Base-by-base conservation (phyloP, 2,329 filamentous ascomycete species). In the Ilyonectria destructans region DNA sequence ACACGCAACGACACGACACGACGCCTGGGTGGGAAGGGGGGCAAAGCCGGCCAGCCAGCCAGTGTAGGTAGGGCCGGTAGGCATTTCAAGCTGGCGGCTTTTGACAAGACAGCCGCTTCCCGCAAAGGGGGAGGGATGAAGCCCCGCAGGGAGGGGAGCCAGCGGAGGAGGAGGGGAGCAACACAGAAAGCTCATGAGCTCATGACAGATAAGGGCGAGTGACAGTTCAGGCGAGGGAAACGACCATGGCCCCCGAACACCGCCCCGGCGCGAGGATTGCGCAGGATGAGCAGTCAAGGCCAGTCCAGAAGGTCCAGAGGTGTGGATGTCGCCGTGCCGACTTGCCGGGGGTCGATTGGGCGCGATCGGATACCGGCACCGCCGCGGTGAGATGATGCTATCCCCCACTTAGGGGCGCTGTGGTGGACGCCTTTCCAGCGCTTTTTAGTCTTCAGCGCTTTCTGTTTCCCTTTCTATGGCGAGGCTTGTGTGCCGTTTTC, bases 341-440 rank as follows among this genome's bases (percentile, higher is more conserved):
- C 74, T 74, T 76, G 72, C 74, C 74, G 74, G 74, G 49, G 74
- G 71, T 76, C 72, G 67, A 76, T 75, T 76, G 74, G 74, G 65
- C 54, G 69, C 70, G 71, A 75, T 76, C 74, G 74, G 74, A 74
- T 76, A 76, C 70, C 74, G 74, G 74, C 74, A 76, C 74, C 37
- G 68, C 68, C 74, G 74, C 74, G 74, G 74, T 76, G 72, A 76
- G 74, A 74, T 75, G 74, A 75, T 74, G 69, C 72, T 74, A 43
- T 61, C 61, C 67, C 55, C 72, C 73, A 73, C 73, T 73, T 68
- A 9, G 58, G 17, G 40, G 12, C 9, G 9, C 33, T 6, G 26
- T 49, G 31, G 9, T 26, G 13, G 35, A 21, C 58, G 26, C 33
- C 43, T 31, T 19, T 49, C 15, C 15, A n/a, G 17, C 7, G 7